Evolutionary conservation across 345 rosid genomes (phyloP), one percentile per base, ranked within the genome.

Genomic region (Pugionium cornutum): DNA sequence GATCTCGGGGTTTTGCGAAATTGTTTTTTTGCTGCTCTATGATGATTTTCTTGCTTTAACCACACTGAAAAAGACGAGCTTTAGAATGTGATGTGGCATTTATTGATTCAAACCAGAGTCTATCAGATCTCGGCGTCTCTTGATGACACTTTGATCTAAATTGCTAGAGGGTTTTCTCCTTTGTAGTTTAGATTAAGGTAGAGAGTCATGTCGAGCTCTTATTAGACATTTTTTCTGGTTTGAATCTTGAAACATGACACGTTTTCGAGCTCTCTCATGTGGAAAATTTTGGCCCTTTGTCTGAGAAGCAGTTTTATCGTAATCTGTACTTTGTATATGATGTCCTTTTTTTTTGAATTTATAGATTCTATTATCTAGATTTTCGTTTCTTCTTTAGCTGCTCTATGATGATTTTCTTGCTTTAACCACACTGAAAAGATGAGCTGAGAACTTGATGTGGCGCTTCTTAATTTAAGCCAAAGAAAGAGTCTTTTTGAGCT

Each of bases 21-120:
- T 25, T 56, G 8, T 34, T 6, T 45, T 10, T 27, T 37, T 45
- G 46, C 33, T 56, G 45, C 62, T 59, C 77, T 31, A 2, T 73
- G 72, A 73, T 66, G 77, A 66, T 73, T 66, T 1, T 27, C 2
- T 66, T 73, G 77, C 72, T 73, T 66, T 66, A 73, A 73, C 77
- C 77, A 73, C 77, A 73, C 72, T 40, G 72, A 73, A 67, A 32
- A 46, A 66, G 28, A 60, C 46, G 77, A 6, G 58, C 0, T 66
- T 51, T 53, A 5, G 64, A 53, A 60, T 34, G 58, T 60, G 58
- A 0, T 50, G 27, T 51, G 58, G 7, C 32, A 6, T 7, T 35
- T 58, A 25, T 41, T 32, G 60, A 42, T 56, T 64, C 59, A 49
- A 34, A 64, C 31, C 0, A 18, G 11, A 10, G 2, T 56, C 3